phyloP scores from a whole-genome alignment of 2,329 filamentous ascomycete genomes.

The Pseudocercospora pini-densiflorae region DNA sequence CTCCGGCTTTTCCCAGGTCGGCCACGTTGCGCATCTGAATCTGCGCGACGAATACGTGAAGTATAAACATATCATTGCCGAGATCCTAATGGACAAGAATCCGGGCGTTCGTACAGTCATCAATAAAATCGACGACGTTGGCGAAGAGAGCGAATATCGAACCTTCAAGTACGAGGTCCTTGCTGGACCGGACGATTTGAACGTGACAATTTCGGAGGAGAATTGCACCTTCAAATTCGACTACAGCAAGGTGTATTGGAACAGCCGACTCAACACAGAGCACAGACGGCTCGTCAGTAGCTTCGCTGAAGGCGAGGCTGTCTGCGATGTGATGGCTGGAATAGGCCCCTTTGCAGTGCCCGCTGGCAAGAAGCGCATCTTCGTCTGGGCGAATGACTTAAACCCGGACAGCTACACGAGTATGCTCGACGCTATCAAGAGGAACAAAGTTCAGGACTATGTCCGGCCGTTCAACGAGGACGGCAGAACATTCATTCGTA shows the following conservation, averaged over 20 bases:
- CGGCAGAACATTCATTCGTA: slow-evolving; percentile 77
- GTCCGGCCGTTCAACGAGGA: slow-evolving; percentile 83
- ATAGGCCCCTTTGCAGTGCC: slow-evolving; percentile 95
- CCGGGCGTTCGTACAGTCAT: slow-evolving; percentile 82
- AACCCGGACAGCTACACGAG: slow-evolving; percentile 85
- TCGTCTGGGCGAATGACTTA: slow-evolving; percentile 96
- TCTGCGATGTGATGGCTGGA: slow-evolving; percentile 96
- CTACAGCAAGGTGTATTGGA: slow-evolving; percentile 98
- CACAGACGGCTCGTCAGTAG: slow-evolving; percentile 77
- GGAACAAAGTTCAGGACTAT: slow-evolving; percentile 78
- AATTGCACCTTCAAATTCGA: slow-evolving; percentile 90
- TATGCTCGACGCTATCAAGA: slow-evolving; percentile 69
- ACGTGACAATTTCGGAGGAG: slow-evolving; percentile 81
- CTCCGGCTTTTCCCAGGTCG: slow-evolving; percentile 83
- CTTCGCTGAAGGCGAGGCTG: slow-evolving; percentile 83
- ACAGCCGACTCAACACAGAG: slow-evolving; percentile 86
- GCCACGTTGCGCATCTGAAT: slow-evolving; percentile 93
- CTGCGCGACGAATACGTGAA: slow-evolving; percentile 80
- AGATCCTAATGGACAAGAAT: slow-evolving; percentile 91
- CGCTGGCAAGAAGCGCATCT: slow-evolving; percentile 84
- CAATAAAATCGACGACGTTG: slow-evolving; percentile 92
- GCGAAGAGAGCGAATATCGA: slow-evolving; percentile 80
- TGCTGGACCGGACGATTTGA: slow-evolving; percentile 77
- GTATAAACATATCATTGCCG: slow-evolving; percentile 83
- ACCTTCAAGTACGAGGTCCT: slow-evolving; percentile 94